Evolutionary conservation across 2,329 filamentous ascomycete genomes (phyloP).

Genomic region (Aspergillus calidoustus): DNA sequence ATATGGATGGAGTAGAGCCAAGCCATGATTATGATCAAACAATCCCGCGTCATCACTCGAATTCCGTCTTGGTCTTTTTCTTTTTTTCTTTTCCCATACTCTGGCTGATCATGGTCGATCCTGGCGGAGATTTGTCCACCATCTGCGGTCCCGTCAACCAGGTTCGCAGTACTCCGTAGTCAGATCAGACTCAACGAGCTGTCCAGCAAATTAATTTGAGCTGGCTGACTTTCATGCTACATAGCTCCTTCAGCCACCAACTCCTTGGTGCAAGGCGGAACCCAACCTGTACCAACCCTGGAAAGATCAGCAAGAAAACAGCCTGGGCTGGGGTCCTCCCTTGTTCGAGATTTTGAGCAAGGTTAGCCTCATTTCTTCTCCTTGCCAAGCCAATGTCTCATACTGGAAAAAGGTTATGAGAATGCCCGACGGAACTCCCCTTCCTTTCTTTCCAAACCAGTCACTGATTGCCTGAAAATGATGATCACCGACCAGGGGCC

Average conservation of each 20-base stretch:
- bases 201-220: conserved; percentile 12
- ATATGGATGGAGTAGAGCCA: not conserved
- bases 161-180: conserved; percentile 16
- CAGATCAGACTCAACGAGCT: not conserved
- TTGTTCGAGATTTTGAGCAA: conserved; percentile 5
- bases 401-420: not conserved
- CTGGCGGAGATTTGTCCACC: conserved; percentile 25
- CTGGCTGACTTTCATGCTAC: conserved; percentile 3
- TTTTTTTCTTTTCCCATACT: conserved; percentile 11
- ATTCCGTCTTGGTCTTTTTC: conserved; percentile 2
- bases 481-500: conserved; percentile 13
- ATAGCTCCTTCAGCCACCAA: conserved; percentile 18
- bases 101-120: conserved; percentile 21
- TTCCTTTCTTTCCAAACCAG: not conserved
- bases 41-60: conserved; percentile 1
- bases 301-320: conserved; percentile 6
- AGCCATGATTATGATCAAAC: not conserved
- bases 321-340: conserved; percentile 4
- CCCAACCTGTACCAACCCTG: not conserved
- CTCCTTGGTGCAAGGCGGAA: conserved; percentile 4
- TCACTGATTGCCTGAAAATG: conserved; percentile 5
- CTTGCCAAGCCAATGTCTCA: not conserved
- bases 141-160: conserved; percentile 27
- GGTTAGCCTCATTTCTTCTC: not conserved
- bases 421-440: not conserved